Evolutionary conservation across 2,329 filamentous ascomycete genomes (phyloP).

Genomic region (Penicillium decumbens): DNA sequence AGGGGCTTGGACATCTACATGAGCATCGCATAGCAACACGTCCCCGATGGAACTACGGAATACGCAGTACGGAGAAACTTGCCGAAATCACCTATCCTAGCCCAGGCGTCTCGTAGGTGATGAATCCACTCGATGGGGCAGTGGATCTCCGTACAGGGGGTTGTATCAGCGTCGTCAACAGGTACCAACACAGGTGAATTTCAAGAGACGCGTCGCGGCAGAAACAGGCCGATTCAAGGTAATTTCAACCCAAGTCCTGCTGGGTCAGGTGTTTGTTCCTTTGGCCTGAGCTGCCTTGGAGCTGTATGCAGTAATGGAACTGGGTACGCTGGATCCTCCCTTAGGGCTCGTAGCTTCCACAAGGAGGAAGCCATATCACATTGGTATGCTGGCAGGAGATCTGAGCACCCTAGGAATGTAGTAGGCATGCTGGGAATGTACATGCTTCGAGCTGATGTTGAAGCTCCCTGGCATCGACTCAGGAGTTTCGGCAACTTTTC

Average conservation of each 20-base stretch:
- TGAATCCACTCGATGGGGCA: slow-evolving; percentile 16
- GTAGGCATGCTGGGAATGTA: background rate
- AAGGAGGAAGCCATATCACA: background rate
- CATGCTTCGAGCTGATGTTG: background rate
- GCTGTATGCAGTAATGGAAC: too few species aligned
- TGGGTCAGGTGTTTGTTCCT: slow-evolving; percentile 6
- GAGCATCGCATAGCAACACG: background rate
- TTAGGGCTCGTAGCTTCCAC: background rate
- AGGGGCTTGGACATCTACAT: background rate
- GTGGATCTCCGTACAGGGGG: slow-evolving; percentile 5
- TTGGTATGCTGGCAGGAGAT: background rate
- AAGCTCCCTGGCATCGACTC: background rate
- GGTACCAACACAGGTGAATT: slow-evolving; percentile 12
- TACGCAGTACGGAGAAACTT: background rate
- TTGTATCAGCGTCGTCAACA: slow-evolving; percentile 12
- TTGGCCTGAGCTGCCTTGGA: slow-evolving; percentile 4
- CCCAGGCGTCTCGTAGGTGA: background rate
- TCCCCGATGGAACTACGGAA: slow-evolving; percentile 1
- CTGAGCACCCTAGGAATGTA: slow-evolving; percentile 2
- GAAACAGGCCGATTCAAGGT: slow-evolving; percentile 11
- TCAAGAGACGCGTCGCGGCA: slow-evolving; percentile 12
- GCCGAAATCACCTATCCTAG: slow-evolving; percentile 1
- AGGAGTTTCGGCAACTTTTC: background rate
- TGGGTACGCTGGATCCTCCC: too few species aligned
- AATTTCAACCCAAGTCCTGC: slow-evolving; percentile 17